phyloP scores from a whole-genome alignment of 2,329 filamentous ascomycete species.

The Talaromyces islandicus region DNA sequence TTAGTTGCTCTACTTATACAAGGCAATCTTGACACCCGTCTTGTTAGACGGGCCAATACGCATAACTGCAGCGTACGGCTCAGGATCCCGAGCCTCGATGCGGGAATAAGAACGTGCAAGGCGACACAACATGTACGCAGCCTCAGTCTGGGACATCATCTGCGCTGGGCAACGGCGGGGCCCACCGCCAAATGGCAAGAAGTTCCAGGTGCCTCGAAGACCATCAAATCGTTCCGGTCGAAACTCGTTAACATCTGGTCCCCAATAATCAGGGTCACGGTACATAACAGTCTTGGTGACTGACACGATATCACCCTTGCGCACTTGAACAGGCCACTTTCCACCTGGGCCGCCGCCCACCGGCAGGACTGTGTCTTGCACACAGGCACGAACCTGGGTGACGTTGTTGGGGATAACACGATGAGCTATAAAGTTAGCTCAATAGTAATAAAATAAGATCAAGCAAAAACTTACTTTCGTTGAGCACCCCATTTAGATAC shows the following conservation, averaged over 20 bases:
- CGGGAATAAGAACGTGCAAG: neutral
- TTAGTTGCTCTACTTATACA: neutral
- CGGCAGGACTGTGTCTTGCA: conserved; percentile 40
- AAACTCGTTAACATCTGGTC: conserved; percentile 44
- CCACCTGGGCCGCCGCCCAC: conserved; percentile 44
- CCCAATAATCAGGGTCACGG: conserved; percentile 43
- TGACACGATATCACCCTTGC: conserved; percentile 55
- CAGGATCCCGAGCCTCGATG: neutral
- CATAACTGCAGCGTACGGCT: conserved; percentile 2
- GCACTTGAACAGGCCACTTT: conserved; percentile 51
- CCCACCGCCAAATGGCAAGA: neutral
- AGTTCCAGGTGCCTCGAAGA: conserved; percentile 1
- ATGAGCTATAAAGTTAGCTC: conserved; percentile 13
- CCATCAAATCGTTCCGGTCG: conserved; percentile 42
- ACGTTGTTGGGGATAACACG: neutral
- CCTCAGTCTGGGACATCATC: conserved; percentile 12
- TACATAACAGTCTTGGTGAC: conserved; percentile 47
- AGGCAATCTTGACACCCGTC: conserved; percentile 3
- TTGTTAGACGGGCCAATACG: conserved; percentile 12
- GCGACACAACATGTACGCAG: conserved; percentile 1
- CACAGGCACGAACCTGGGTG: neutral
- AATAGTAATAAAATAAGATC: conserved; percentile 30
- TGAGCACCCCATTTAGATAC: conserved; percentile 9
- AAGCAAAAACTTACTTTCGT: conserved; percentile 13
- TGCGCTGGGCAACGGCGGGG: conserved; percentile 5